Conservation (phyloP, 2,329 filamentous ascomycete genomes). For the Trichothecium roseum region DNA sequence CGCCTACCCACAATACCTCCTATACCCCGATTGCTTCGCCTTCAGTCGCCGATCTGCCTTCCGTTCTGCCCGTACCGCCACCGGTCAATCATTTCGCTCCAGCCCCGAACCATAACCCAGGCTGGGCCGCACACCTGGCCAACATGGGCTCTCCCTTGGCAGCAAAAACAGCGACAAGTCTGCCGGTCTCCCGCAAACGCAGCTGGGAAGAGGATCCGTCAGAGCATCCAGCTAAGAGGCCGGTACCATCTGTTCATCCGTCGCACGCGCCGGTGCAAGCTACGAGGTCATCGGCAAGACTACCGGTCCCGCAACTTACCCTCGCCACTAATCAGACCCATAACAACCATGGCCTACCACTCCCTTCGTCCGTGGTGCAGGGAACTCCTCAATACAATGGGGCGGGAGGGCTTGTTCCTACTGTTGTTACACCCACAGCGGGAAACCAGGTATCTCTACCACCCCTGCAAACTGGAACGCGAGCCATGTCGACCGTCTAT, state of each 20-base stretch:
- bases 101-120: conserved; percentile 19
- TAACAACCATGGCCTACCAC: background rate
- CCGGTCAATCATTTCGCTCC: conserved; percentile 28
- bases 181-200: conserved; percentile 35
- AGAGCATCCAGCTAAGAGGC: conserved; percentile 46
- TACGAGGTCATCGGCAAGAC: conserved; percentile 24
- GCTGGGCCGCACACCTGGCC: conserved; percentile 27
- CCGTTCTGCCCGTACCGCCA: conserved; percentile 23
- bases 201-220: conserved; percentile 36
- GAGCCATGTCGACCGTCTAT: conserved; percentile 72
- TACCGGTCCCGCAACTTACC: conserved; percentile 64
- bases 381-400: background rate
- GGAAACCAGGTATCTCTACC: conserved; percentile 43
- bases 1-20: conserved; percentile 26
- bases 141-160: conserved; percentile 37
- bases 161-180: conserved; percentile 31
- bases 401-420: background rate
- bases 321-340: conserved; percentile 41
- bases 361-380: background rate
- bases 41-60: conserved; percentile 23
- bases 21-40: conserved; percentile 41
- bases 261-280: conserved; percentile 6
- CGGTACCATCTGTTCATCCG: conserved; percentile 13
- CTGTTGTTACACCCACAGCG: background rate
- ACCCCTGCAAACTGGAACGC: conserved; percentile 47